Evolutionary conservation across 2,329 filamentous ascomycete genomes (phyloP).

Genomic region (Pseudomassariella vexata): DNA sequence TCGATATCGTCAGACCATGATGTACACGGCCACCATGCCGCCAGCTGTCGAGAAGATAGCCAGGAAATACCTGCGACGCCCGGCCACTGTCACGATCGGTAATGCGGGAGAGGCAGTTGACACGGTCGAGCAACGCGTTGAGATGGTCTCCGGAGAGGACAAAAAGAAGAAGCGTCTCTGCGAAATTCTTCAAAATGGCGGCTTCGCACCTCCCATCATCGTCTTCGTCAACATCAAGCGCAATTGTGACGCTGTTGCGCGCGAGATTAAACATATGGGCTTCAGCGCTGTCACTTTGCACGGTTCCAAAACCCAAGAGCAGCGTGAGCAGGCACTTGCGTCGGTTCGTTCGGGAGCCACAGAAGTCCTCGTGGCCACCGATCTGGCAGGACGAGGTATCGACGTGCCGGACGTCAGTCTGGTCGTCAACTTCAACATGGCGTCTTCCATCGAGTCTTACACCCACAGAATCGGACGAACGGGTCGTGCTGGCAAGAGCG

Average conservation of each 20-base stretch:
- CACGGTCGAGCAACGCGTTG: constrained; percentile 94
- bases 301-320: constrained; percentile 94
- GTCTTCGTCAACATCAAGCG: constrained; percentile 99
- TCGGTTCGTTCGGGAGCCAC: constrained; percentile 76
- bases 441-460: constrained; percentile 84
- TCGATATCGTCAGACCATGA: constrained; percentile 96
- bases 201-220: constrained; percentile 87
- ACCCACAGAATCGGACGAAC: constrained; percentile 96
- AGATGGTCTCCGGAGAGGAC: constrained; percentile 86
- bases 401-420: constrained; percentile 91
- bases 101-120: constrained; percentile 94
- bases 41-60: constrained; percentile 88
- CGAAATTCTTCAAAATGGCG: constrained; percentile 76
- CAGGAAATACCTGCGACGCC: constrained; percentile 90
- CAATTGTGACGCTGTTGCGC: constrained; percentile 91
- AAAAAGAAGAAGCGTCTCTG: constrained; percentile 93
- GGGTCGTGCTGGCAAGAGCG: constrained; percentile 93
- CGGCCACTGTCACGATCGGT: constrained; percentile 90
- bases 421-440: constrained; percentile 99
- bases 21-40: constrained; percentile 99
- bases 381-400: constrained; percentile 94
- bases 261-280: constrained; percentile 91
- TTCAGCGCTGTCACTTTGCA: constrained; percentile 87
- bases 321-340: constrained; percentile 86
- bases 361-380: constrained; percentile 89